A percentile compares a stretch with the other conserved stretches of the same genome.
phyloP scores from a whole-genome alignment of 306 rosid genomes.

The Abrus pulchellus region DNA sequence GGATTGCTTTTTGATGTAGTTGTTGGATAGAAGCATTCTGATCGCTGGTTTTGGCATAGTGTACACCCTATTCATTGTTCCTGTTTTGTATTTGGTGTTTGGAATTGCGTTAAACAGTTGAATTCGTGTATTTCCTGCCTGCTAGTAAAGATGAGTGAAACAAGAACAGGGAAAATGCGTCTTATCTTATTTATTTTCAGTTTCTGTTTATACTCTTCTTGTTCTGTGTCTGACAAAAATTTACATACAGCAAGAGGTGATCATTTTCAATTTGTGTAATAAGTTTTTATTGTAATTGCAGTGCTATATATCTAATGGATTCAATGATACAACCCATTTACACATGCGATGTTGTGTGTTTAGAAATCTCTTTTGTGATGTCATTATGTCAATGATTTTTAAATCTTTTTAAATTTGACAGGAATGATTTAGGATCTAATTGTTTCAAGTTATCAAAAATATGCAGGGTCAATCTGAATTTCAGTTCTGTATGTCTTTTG shows the following conservation, averaged over 20 bases:
- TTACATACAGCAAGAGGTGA: not conserved
- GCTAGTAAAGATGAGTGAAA: not conserved
- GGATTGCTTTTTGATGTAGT: slow-evolving; percentile 2
- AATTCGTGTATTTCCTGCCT: slow-evolving; percentile 27
- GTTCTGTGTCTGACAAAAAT: slow-evolving; percentile 2
- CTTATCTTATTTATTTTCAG: not conserved
- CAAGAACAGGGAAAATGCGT: not conserved
- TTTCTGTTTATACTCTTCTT: slow-evolving; percentile 9
- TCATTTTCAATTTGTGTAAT: not conserved
- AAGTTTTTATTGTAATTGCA: slow-evolving; percentile 14
- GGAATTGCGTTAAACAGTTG: slow-evolving; percentile 5
- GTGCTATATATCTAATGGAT: slow-evolving; percentile 5
- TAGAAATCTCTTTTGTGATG: slow-evolving; percentile 13
- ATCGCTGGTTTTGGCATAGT: not conserved
- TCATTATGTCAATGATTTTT: not conserved
- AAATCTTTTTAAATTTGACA: slow-evolving; percentile 8
- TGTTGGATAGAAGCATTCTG: slow-evolving; percentile 36
- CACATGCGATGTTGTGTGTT: not conserved
- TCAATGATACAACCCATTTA: slow-evolving; percentile 12
- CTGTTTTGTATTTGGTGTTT: not conserved
- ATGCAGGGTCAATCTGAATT: slow-evolving; percentile 49
- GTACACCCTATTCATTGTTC: not conserved
- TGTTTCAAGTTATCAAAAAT: slow-evolving; percentile 22
- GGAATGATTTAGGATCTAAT: slow-evolving; percentile 37
- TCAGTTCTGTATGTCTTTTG: slow-evolving; percentile 32